Percentiles rank a stretch among this genome's conserved stretches.
These are phyloP conservation scores for Naematelia aurantialba DNA, from an alignment of 768 basidiomycete species.

Conservation along the genomic window DNA sequence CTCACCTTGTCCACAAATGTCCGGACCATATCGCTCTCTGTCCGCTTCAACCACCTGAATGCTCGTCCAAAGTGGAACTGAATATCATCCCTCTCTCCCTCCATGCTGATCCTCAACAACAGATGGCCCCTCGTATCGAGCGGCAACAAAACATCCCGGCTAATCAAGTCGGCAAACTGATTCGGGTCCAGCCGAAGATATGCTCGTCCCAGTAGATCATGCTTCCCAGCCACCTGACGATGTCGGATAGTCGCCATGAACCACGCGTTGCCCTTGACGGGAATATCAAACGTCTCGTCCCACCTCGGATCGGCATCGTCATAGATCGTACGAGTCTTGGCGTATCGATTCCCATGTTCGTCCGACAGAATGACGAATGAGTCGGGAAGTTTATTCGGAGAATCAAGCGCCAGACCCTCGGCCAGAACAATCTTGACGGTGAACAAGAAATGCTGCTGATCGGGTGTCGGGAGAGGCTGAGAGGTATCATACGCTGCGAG, in stretches of 20 bases:
- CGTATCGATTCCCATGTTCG: slow-evolving; percentile 78
- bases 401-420: slow-evolving; percentile 73
- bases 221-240: slow-evolving; percentile 83
- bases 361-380: slow-evolving; percentile 94
- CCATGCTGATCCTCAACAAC: slow-evolving; percentile 88
- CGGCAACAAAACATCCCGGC: slow-evolving; percentile 89
- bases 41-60: slow-evolving; percentile 80
- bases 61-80: slow-evolving; percentile 96
- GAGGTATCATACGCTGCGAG: slow-evolving; percentile 52
- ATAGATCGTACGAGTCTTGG: slow-evolving; percentile 94
- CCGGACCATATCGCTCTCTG: slow-evolving; percentile 91
- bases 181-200: slow-evolving; percentile 89
- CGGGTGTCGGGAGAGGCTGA: slow-evolving; percentile 3
- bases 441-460: slow-evolving; percentile 65
- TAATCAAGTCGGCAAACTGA: slow-evolving; percentile 79
- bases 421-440: slow-evolving; percentile 90
- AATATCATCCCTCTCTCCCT: slow-evolving; percentile 96
- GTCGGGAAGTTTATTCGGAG: slow-evolving; percentile 74
- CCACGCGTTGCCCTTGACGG: slow-evolving; percentile 91
- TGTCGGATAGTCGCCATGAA: slow-evolving; percentile 92
- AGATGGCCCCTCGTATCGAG: slow-evolving; percentile 81
- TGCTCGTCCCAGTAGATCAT: slow-evolving; percentile 77
- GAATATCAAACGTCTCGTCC: slow-evolving; percentile 96
- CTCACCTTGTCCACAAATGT: slow-evolving; percentile 94
- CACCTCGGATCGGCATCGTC: slow-evolving; percentile 87